phyloP scores from a whole-genome alignment of 129 eudicot species.

The Smallanthus sonchifolius region DNA sequence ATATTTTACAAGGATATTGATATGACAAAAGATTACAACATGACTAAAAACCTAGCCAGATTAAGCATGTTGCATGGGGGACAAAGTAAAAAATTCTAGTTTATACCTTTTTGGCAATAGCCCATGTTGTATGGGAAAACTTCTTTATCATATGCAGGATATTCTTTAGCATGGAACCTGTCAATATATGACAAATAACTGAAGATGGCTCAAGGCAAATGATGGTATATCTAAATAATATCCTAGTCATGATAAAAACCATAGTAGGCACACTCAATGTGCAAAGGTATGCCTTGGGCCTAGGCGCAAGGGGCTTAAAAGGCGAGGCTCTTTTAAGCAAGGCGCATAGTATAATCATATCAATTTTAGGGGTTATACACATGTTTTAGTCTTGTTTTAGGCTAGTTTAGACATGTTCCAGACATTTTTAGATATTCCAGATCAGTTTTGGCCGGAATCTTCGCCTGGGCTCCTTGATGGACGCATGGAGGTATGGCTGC shows the following conservation, averaged over 20 bases:
- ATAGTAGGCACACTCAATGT: no score
- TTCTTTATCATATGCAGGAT: conserved; percentile 81
- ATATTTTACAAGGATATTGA: neutral
- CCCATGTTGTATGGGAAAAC: conserved; percentile 86
- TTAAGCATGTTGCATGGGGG: neutral
- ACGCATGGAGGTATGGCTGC: no score
- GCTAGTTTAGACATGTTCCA: no score
- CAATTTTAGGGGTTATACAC: no score
- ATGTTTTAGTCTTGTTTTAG: no score
- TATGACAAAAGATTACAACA: neutral
- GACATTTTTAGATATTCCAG: no score
- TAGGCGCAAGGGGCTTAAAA: no score
- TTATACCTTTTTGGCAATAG: conserved; percentile 78
- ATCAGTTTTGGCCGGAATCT: no score
- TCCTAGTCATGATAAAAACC: conserved; percentile 5
- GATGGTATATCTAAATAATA: neutral
- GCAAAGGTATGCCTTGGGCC: no score
- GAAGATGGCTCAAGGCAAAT: conserved; percentile 1
- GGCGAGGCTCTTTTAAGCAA: no score
- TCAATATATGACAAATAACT: conserved; percentile 18
- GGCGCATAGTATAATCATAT: no score
- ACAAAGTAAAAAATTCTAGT: neutral
- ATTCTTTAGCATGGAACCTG: conserved; percentile 98
- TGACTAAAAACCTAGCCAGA: neutral
- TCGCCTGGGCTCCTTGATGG: no score